A percentile compares a stretch with the other conserved stretches of the same genome.
phyloP scores from a whole-genome alignment of 495 filamentous ascomycete species.

The Mycothermus thermophilus region DNA sequence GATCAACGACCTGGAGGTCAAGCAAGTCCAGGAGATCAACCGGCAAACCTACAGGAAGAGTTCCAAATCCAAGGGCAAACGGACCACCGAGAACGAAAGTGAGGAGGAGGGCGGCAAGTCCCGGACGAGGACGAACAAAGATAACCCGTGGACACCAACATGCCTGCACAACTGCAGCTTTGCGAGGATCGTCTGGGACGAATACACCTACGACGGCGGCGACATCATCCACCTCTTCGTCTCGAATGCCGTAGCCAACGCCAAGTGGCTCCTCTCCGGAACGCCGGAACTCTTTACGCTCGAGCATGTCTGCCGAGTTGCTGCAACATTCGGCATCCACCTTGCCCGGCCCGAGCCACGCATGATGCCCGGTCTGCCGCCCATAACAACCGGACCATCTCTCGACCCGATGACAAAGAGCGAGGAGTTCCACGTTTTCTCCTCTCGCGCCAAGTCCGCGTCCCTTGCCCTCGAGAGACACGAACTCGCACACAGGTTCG shows the following conservation, averaged over 20 bases:
- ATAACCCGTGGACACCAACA: slow-evolving; percentile 7
- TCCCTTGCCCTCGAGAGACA: slow-evolving; percentile 20
- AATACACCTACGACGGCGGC: slow-evolving; percentile 42
- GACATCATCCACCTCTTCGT: slow-evolving; percentile 22
- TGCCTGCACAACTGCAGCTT: slow-evolving; percentile 47
- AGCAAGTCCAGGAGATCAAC: slow-evolving; percentile 4
- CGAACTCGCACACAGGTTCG: slow-evolving; percentile 15
- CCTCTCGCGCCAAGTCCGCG: slow-evolving; percentile 14
- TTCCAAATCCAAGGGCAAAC: neutral
- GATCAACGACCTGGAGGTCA: neutral
- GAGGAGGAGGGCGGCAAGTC: neutral
- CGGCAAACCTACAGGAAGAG: slow-evolving; percentile 1
- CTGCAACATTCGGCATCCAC: slow-evolving; percentile 39
- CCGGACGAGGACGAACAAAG: neutral
- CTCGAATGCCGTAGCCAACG: slow-evolving; percentile 29
- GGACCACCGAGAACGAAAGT: neutral
- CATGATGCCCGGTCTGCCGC: slow-evolving; percentile 21
- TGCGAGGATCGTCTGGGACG: slow-evolving; percentile 52
- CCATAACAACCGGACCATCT: slow-evolving; percentile 16
- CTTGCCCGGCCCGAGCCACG: slow-evolving; percentile 22
- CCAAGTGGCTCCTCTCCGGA: slow-evolving; percentile 55
- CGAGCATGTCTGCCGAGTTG: slow-evolving; percentile 45
- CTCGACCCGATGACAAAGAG: slow-evolving; percentile 16
- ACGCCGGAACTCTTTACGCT: slow-evolving; percentile 48
- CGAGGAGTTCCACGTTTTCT: slow-evolving; percentile 17